Evolutionary conservation across 768 basidiomycete genomes (phyloP), one percentile per base, ranked within the genome.

Genomic region (Clitopilus hobsonii): DNA sequence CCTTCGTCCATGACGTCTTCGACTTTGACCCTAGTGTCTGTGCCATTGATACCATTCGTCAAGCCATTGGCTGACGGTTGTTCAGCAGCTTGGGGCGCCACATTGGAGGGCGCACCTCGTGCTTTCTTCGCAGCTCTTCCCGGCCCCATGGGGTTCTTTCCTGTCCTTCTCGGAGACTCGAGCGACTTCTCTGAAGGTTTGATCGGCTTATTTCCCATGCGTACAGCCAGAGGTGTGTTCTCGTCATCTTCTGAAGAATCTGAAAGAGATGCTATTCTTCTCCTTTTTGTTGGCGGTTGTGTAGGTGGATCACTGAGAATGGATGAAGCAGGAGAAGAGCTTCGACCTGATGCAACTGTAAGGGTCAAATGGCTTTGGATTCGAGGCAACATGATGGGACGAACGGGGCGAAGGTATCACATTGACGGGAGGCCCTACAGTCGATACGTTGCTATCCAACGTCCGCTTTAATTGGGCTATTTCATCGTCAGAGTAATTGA

Each of bases 1-100:
- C 79, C 77, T 62, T 89, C 89, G 49, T 91, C 87, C 79, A 92
- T 81, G 66, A 83, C 85, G 49, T 89, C 91, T 66, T 93, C 91
- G 1, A 86, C 67, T 64, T 89, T 91, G 57, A 89, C 73, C 59
- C 77, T 79, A 5, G 78, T 55, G 20, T 78, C 80, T 38, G 73
- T 72, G 22, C 76, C 73, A 51, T 77, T 78, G 2, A 69, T 61
- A 20, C 80, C 81, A 54, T 82, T 81, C 16, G 66, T 50, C 24
- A 70, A 71, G 1, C 71, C 71, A 56, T 74, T 70, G 66, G 74
- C 67, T 23, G 71, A 70, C 10, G 66, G 68, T 13, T 73, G 69
- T 45, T 76, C 66, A 18, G 70, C 66, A 18, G 41, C 41, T 45
- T 45, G 74, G 38, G 78, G 74, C 29, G 69, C 63, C 11, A 74